Percentiles rank a stretch among this genome's conserved stretches.
Evolutionary conservation across 495 filamentous ascomycete genomes (phyloP).

Genomic region (Aspergillus bertholletiae): DNA sequence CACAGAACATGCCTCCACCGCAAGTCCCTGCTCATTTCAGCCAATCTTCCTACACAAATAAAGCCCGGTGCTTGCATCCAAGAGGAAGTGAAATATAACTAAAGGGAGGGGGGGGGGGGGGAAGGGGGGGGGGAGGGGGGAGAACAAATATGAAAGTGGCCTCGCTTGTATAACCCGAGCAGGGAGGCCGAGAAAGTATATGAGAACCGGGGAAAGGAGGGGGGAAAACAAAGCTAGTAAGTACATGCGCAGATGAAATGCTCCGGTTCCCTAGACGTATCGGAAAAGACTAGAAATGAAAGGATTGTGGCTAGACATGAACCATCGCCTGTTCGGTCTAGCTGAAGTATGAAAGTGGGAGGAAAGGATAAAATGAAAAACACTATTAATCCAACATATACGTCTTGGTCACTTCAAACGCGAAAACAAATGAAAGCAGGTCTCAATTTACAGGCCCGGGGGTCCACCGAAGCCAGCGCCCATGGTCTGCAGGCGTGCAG

Average conservation of each 20-base stretch:
- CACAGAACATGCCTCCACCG: neutral
- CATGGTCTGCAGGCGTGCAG: slow-evolving; percentile 76
- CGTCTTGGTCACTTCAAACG: slow-evolving; percentile 1
- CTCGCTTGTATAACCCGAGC: neutral
- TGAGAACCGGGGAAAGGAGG: neutral
- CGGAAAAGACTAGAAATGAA: slow-evolving; percentile 20
- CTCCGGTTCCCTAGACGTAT: slow-evolving; percentile 16
- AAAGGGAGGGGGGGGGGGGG: neutral
- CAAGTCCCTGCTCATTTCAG: neutral
- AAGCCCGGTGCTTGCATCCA: slow-evolving; percentile 14
- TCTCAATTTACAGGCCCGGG: slow-evolving; percentile 32
- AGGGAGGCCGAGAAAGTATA: neutral
- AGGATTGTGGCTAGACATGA: slow-evolving; percentile 4
- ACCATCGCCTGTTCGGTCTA: slow-evolving; percentile 1
- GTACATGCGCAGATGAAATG: slow-evolving; percentile 34
- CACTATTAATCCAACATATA: slow-evolving; percentile 3
- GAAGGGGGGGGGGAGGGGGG: neutral
- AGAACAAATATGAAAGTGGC: neutral
- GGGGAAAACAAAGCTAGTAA: slow-evolving; percentile 24
- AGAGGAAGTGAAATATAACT: slow-evolving; percentile 17
- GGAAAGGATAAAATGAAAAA: slow-evolving; percentile 16
- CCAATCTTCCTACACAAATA: slow-evolving; percentile 18
- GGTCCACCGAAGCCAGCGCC: slow-evolving; percentile 43
- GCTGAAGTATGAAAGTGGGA: slow-evolving; percentile 7
- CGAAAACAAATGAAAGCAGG: slow-evolving; percentile 9